Base-by-base conservation (phyloP, 805 yeast species). In the Wickerhamomyces queroliae region DNA sequence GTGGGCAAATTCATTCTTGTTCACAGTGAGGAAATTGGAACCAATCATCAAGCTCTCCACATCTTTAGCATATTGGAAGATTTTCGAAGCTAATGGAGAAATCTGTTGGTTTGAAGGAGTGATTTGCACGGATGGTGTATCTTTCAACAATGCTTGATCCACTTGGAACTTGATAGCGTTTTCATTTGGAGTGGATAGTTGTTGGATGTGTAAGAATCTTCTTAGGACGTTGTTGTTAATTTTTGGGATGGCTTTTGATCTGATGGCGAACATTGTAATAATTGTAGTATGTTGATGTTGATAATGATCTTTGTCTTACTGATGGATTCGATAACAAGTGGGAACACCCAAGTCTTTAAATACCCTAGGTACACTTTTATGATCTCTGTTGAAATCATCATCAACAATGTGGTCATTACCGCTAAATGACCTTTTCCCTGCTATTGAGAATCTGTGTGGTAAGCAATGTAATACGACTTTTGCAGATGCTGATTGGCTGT, bases 11-110 rank as follows among this genome's bases (percentile, higher is more conserved):
- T 75, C 79, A 49, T 75, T 76, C 56, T 83, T 84, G 57, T 79
- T 83, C 8, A 84, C 78, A 0, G 91, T 82, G 38, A 84, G 61
- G 48, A 84, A 84, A 52, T 83, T 74, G n/a, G 74, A 74, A 16
- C 91, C 91, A 48, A 84, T 74, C 79, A 84, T 74, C 16, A 84
- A 63, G 0, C 87, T 78, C 48, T 69, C 77, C n/a, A 83, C 83
- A 1, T 83, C 85, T 10, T 49, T 78, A 64, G 69, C 59, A 43
- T 63, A 62, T 21, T 69, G 55, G 43, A 82, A 80, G 21, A 83
- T 56, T 43, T 71, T 70, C 30, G 71, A 60, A 1, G 88, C 88
- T 35, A 83, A 61, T 8, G 84, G 86, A 0, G 90, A 82, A 48
- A 66, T 69, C 6, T 50, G 46, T 6, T 61, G 53, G 24, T 52